These are phyloP conservation scores for Chaetomium cochliodes DNA, from an alignment of 495 filamentous ascomycete species.

Conservation along the genomic window DNA sequence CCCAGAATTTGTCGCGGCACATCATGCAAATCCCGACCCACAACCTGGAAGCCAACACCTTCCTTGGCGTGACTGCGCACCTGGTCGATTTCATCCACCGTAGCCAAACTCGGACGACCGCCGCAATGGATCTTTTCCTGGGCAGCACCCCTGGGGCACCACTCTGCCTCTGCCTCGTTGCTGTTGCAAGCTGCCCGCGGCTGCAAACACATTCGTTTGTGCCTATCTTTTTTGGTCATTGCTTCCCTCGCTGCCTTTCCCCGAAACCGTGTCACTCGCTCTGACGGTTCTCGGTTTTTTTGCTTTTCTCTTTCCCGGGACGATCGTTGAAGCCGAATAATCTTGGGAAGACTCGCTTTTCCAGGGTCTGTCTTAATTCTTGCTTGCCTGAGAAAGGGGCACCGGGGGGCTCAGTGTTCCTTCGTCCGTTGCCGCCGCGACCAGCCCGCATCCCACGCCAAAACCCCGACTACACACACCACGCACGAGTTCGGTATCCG, in stretches of 20 bases:
- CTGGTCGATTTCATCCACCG: slow-evolving; percentile 2
- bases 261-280: slow-evolving; percentile 51
- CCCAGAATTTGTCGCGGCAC: slow-evolving; percentile 33
- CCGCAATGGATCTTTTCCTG: slow-evolving; percentile 26
- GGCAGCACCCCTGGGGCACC: slow-evolving; percentile 5
- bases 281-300: slow-evolving; percentile 48
- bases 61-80: slow-evolving; percentile 16
- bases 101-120: slow-evolving; percentile 5
- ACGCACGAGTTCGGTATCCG: slow-evolving; percentile 2
- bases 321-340: neutral
- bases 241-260: slow-evolving; percentile 11
- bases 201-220: slow-evolving; percentile 17
- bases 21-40: slow-evolving; percentile 33
- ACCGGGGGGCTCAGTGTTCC: slow-evolving; percentile 12
- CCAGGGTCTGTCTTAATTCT: neutral
- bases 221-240: slow-evolving; percentile 24
- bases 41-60: neutral
- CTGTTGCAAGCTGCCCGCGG: neutral
- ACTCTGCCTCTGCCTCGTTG: slow-evolving; percentile 11
- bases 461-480: neutral
- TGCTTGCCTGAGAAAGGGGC: slow-evolving; percentile 16
- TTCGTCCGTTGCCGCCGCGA: slow-evolving; percentile 26
- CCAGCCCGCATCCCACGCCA: slow-evolving; percentile 12
- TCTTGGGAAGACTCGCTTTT: neutral
- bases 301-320: slow-evolving; percentile 16